Base-by-base conservation (phyloP, 768 basidiomycete species). In the Naganishia vishniacii region DNA sequence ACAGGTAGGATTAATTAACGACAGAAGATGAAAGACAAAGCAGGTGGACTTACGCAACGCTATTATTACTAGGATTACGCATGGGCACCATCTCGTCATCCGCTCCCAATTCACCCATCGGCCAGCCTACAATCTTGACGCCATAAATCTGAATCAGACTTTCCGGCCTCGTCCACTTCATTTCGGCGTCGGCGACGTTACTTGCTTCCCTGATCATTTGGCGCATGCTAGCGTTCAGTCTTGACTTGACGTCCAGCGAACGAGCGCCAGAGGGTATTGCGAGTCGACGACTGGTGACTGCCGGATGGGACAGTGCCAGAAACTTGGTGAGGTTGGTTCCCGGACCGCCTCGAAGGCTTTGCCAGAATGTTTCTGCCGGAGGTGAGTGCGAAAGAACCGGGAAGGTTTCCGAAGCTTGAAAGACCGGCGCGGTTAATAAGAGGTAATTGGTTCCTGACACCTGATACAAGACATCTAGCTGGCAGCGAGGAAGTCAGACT, bases 101-200 rank as follows among this genome's bases (percentile, higher is more conserved):
- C 23, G 40, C 11, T 11, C 41, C 62, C 48, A 28, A 46, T 42
- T n/a, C 16, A 25, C 58, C 46, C 56, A 46, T 49, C 40, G 67
- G 67, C 67, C 67, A 68, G 0, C 67, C 67, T 16, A 68, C 59
- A 23, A 68, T 48, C 51, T 64, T 64, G 25, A 68, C 67, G 3
- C 67, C 67, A 45, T 64, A 68, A 31, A 41, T 44, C 29, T 47
- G 48, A 11, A 64, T 45, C 48, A 68, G 44, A 31, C 45, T 56
- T 31, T 64, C 67, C 40, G 67, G 63, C 37, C 62, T 61, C 16
- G 67, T 68, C 67, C 67, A 68, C 37, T 68, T 68, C 67, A 68
- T 68, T 48, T 68, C 67, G 15, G 67, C 67, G 28, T 68, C 67
- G 25, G 41, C 67, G 28, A 64, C 48, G 20, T 64, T 64, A 40